Evolutionary conservation across 441 rosid genomes (phyloP).

Genomic region (Arabidopsis lyrata): DNA sequence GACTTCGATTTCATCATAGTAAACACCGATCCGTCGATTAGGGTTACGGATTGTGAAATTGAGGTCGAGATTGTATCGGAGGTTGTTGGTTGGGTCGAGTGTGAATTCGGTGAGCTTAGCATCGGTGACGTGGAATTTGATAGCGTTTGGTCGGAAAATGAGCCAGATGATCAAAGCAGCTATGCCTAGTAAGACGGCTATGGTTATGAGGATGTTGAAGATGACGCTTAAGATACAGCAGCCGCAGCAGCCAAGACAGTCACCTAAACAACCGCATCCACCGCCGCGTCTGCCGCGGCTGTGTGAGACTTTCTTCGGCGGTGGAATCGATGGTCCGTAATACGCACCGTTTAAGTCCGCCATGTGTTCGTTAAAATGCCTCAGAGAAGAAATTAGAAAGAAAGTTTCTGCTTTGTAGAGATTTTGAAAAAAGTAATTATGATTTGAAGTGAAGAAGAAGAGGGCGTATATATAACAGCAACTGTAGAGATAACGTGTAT

Average conservation of each 20-base stretch:
- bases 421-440: not conserved
- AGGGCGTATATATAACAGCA: conserved; percentile 1
- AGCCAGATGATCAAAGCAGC: conserved; percentile 70
- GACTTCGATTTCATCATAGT: conserved; percentile 70
- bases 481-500: conserved; percentile 39
- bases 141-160: conserved; percentile 72
- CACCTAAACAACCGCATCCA: conserved; percentile 53
- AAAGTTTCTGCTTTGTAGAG: not conserved
- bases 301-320: conserved; percentile 49
- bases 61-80: conserved; percentile 59
- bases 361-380: conserved; percentile 36
- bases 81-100: conserved; percentile 49
- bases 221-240: conserved; percentile 62
- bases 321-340: conserved; percentile 69
- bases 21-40: conserved; percentile 68
- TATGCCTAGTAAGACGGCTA: conserved; percentile 52
- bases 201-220: conserved; percentile 53
- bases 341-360: conserved; percentile 60
- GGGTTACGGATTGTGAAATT: conserved; percentile 74
- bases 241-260: conserved; percentile 48
- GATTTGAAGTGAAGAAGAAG: not conserved
- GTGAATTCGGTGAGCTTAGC: conserved; percentile 60
- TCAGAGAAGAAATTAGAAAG: not conserved
- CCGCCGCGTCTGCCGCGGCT: conserved; percentile 62
- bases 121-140: conserved; percentile 69